A percentile compares a stretch with the other conserved stretches of the same genome.
phyloP scores from a whole-genome alignment of 331 rosid genomes.

The Pyracantha coccinea region DNA sequence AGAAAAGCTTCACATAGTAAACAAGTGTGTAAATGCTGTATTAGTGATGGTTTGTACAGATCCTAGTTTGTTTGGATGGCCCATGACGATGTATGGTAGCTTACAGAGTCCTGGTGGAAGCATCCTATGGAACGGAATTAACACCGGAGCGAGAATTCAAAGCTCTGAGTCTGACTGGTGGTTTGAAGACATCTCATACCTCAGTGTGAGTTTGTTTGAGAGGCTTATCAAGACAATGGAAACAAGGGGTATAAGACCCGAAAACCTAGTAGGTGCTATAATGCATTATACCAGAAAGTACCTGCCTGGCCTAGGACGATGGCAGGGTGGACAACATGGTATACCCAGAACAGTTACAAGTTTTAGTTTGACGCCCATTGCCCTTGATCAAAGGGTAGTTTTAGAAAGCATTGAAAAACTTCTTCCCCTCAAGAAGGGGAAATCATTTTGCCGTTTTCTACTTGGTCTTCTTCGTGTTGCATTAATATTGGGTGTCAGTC shows the following conservation, averaged over 20 bases:
- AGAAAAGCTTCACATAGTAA: constrained; percentile 60
- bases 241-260: constrained; percentile 73
- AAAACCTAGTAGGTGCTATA: constrained; percentile 66
- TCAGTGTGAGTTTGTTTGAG: constrained; percentile 68
- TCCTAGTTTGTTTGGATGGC: constrained; percentile 97
- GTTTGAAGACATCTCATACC: constrained; percentile 95
- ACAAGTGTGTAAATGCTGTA: constrained; percentile 65
- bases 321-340: constrained; percentile 72
- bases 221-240: constrained; percentile 81
- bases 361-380: constrained; percentile 71
- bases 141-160: constrained; percentile 87
- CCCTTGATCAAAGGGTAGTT: constrained; percentile 62
- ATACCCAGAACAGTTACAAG: constrained; percentile 62
- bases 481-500: constrained; percentile 58
- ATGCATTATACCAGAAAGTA: constrained; percentile 83
- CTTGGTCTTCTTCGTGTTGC: constrained; percentile 95
- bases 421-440: constrained; percentile 83
- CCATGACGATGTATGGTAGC: constrained; percentile 99
- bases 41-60: constrained; percentile 94
- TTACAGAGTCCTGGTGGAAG: constrained; percentile 98
- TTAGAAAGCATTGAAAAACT: constrained; percentile 73
- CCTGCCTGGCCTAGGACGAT: constrained; percentile 85
- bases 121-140: constrained; percentile 94
- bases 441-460: constrained; percentile 73
- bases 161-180: constrained; percentile 96